Evolutionary conservation across 495 filamentous ascomycete species (phyloP), one percentile per base, ranked within the genome.

Genomic region (Hyaloscypha bicolor): DNA sequence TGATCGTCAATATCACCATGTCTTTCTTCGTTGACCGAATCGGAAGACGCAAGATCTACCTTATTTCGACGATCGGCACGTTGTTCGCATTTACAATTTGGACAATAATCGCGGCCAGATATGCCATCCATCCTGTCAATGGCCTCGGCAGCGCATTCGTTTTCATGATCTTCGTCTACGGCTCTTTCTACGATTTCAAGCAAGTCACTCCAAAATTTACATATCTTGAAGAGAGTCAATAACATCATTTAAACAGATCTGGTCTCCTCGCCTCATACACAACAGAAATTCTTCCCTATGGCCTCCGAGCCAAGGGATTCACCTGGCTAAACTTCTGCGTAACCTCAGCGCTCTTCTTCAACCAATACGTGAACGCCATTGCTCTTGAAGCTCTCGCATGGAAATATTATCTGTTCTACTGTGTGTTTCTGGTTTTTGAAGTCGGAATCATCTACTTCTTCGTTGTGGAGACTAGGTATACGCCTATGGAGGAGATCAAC

Each of bases 211-310:
- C 25, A 25, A 25, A 25, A 1, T 25, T 25, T 25, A 1, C 25
- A 25, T 25, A 25, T 1, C 2, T 2, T 25, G 25, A 25, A 25
- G 25, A 25, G 25, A 2, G 25, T 25, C 25, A 25, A 25, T 25
- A 25, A 25, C 89, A 87, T 79, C 80, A 84, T 69, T 79, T 87
- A 63, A 82, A 82, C n/a, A 88, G 85, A 81, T 86, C 85, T 16
- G 85, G 87, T 64, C 79, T 92, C 48, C 83, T 90, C 32, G 81
- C 90, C 67, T 85, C 84, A 57, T 90, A 90, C 74, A 79, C 85
- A 37, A 82, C 89, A 65, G 90, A 92, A 77, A 88, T 92, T 70
- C 81, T 91, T 55, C 90, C 90, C 0, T 93, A 88, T 79, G 82
- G 82, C 65, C 83, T 92, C 64, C 87, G 90, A 51, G 89, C 89